phyloP scores from a whole-genome alignment of 768 basidiomycete species.

The Lentinula edodes region DNA sequence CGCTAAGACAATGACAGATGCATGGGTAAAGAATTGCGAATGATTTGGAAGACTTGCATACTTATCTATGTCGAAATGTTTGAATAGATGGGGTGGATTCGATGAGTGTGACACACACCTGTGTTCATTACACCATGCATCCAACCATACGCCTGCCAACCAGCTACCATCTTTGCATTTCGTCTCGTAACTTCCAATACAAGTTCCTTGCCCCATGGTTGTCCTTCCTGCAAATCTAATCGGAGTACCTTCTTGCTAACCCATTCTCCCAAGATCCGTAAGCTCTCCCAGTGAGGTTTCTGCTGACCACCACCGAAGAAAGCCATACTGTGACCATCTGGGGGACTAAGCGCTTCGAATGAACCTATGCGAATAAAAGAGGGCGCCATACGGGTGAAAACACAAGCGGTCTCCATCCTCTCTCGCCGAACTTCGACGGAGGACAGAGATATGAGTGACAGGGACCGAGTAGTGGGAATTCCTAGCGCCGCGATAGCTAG shows the following conservation, averaged over 20 bases:
- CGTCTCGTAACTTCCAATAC: constrained; percentile 75
- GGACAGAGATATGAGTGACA: constrained; percentile 74
- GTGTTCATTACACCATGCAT: constrained; percentile 89
- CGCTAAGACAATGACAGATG: constrained; percentile 30
- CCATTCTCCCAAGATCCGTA: constrained; percentile 75
- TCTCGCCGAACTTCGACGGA: constrained; percentile 74
- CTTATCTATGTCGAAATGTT: not conserved
- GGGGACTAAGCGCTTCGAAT: constrained; percentile 82
- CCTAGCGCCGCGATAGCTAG: constrained; percentile 60
- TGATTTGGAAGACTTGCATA: not conserved
- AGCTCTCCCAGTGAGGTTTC: constrained; percentile 64
- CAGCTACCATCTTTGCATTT: constrained; percentile 91
- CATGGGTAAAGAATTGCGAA: not conserved
- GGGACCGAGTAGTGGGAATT: constrained; percentile 85
- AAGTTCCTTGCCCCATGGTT: constrained; percentile 67
- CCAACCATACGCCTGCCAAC: constrained; percentile 92
- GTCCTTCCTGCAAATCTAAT: constrained; percentile 36
- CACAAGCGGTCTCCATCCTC: constrained; percentile 58
- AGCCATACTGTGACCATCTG: constrained; percentile 46
- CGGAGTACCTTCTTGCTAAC: constrained; percentile 56
- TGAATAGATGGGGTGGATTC: not conserved
- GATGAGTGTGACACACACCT: not conserved
- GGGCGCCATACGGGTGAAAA: constrained; percentile 79
- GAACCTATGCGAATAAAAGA: constrained; percentile 90
- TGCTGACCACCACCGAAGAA: constrained; percentile 80